A percentile compares a stretch with the other conserved stretches of the same genome.
These are phyloP conservation scores for Nevesoporus exiguus DNA, from an alignment of 768 basidiomycete species.

Conservation along the genomic window DNA sequence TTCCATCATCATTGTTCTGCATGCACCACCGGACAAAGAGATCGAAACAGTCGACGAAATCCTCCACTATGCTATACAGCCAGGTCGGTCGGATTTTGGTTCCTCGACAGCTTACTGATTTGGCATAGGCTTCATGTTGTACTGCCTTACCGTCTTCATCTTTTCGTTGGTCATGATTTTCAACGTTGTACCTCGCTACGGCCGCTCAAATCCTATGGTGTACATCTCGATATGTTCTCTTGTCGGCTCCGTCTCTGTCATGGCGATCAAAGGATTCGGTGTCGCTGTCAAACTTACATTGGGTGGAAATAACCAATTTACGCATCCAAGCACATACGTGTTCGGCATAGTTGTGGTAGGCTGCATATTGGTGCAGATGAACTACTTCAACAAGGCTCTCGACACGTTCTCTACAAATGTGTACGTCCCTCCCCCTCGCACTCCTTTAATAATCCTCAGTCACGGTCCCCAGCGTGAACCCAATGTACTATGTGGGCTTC, in stretches of 20 bases:
- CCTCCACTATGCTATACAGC: constrained; percentile 86
- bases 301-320: constrained; percentile 91
- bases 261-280: constrained; percentile 99
- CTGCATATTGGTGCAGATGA: constrained; percentile 92
- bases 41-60: constrained; percentile 93
- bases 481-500: constrained; percentile 97
- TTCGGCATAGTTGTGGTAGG: constrained; percentile 78
- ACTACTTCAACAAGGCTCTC: constrained; percentile 97
- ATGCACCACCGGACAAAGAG: constrained; percentile 94
- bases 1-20: constrained; percentile 90
- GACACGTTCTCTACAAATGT: constrained; percentile 97
- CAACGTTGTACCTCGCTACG: constrained; percentile 77
- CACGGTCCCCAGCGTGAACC: constrained; percentile 70
- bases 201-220: constrained; percentile 82
- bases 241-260: constrained; percentile 94
- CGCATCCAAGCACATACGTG: constrained; percentile 93
- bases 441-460: background rate
- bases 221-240: constrained; percentile 97
- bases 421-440: constrained; percentile 47
- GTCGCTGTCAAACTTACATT: constrained; percentile 94
- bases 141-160: constrained; percentile 80
- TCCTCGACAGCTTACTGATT: constrained; percentile 8
- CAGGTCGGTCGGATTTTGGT: constrained; percentile 51
- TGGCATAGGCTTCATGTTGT: constrained; percentile 80
- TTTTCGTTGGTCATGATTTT: constrained; percentile 88